Percentiles rank a stretch among this genome's conserved stretches.
phyloP scores from a whole-genome alignment of 352 stramenopile genomes.

The Phytophthora niederhauseri region DNA sequence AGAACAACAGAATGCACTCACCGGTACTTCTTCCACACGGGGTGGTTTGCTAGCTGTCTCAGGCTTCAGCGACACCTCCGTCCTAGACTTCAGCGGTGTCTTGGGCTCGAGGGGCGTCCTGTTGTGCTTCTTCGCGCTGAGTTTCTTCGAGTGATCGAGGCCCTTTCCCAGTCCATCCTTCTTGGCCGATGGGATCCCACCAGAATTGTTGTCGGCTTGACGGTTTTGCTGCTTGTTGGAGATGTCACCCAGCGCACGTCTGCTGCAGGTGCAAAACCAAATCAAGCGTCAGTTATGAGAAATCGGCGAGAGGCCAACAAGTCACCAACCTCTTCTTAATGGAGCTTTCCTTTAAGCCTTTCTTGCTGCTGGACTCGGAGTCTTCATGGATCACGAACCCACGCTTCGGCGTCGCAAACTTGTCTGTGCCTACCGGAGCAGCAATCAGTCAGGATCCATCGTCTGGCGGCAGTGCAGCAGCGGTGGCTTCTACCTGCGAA shows the following conservation, averaged over 20 bases:
- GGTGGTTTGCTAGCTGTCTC: conserved; percentile 20
- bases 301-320: not conserved
- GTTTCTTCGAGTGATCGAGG: conserved; percentile 33
- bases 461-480: not conserved
- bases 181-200: conserved; percentile 18
- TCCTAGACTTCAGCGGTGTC: conserved; percentile 22
- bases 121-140: conserved; percentile 22
- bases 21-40: conserved; percentile 45
- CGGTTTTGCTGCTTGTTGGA: conserved; percentile 72
- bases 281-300: not conserved
- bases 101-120: conserved; percentile 20
- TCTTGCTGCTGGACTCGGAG: conserved; percentile 39
- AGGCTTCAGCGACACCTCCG: conserved; percentile 12
- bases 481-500: conserved; percentile 28
- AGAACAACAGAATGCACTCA: conserved; percentile 11
- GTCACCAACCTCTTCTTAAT: conserved; percentile 53
- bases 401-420: conserved; percentile 40
- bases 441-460: not conserved
- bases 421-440: conserved; percentile 17
- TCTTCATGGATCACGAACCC: conserved; percentile 52
- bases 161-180: conserved; percentile 32
- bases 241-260: conserved; percentile 75
- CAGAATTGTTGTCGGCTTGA: conserved; percentile 19
- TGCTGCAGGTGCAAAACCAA: conserved; percentile 24
- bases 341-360: conserved; percentile 39